These are phyloP conservation scores for Hypoxylon sp. DNA, from an alignment of 2,329 filamentous ascomycete genomes.

Conservation along the genomic window DNA sequence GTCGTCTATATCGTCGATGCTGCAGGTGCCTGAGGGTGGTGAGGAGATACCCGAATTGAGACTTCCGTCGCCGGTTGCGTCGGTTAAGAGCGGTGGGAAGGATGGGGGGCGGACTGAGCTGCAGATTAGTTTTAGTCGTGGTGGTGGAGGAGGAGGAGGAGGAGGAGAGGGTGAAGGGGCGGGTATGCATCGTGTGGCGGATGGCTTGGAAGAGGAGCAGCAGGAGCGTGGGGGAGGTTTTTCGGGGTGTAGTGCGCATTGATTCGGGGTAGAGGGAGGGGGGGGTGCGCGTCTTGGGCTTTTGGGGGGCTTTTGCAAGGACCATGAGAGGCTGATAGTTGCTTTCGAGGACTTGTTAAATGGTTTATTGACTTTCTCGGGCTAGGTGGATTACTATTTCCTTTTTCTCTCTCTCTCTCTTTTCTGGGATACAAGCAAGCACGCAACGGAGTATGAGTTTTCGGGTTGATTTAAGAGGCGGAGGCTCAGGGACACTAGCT, in stretches of 20 bases:
- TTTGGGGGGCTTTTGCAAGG: too few species aligned
- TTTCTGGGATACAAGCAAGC: not conserved
- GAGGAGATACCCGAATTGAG: constrained; percentile 20
- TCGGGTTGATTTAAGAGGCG: not conserved
- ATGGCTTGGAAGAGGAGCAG: too few species aligned
- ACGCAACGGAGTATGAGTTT: not conserved
- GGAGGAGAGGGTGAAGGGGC: too few species aligned
- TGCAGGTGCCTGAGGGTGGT: not conserved
- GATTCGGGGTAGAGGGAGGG: too few species aligned
- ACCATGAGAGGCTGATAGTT: too few species aligned
- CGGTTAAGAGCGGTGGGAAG: not conserved
- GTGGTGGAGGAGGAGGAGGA: not conserved
- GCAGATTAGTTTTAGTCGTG: not conserved
- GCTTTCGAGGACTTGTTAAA: not conserved
- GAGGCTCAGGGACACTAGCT: not conserved
- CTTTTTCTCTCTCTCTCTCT: not conserved
- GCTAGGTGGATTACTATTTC: not conserved
- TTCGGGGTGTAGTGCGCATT: too few species aligned
- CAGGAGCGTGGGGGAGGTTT: too few species aligned
- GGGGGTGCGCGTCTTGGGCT: too few species aligned
- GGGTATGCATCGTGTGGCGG: too few species aligned
- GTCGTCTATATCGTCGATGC: not conserved
- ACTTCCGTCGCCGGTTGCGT: constrained; percentile 22
- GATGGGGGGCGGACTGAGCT: not conserved
- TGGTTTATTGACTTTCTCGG: not conserved